Base-by-base conservation (phyloP, 805 yeast genomes). In the Candida parachauliodes region DNA sequence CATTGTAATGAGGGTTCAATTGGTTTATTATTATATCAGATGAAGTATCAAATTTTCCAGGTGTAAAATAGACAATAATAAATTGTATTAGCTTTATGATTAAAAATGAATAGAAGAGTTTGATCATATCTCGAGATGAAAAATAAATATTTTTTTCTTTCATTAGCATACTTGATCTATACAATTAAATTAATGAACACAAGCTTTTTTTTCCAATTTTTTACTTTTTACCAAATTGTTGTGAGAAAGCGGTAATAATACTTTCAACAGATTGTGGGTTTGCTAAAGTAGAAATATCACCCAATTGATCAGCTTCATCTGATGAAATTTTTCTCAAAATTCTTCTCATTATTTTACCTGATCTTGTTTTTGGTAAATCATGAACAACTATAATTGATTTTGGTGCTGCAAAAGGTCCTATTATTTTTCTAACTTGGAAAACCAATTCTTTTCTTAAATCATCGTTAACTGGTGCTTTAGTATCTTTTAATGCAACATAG, bases 401-500 rank as follows among this genome's bases (percentile, higher is more conserved):
- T 47, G 93, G 93, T 30, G 91, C 88, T 26, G 93, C 93, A 64
- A 83, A 83, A 39, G 93, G 91, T 22, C 93, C 93, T 55, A 83
- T 83, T 59, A 81, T 88, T 51, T 75, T 77, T 62, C 93, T 73
- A 27, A 83, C 91, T 20, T 83, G 81, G 50, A 83, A 55, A 31
- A 83, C 62, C 54, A 83, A 66, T 49, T 79, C 83, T 54, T 74
- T 79, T 62, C 80, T 81, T 44, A 76, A 68, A 49, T 78, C 83
- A 25, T 66, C 76, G 33, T 58, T 59, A 32, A 52, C 51, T 46
- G 51, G 63, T 31, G 57, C 52, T 30, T 46, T 42, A 21, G 47
- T 47, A 45, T 73, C 76, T 62, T 84, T 83, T 54, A 85, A 71
- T 4, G 88, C 76, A 34, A 83, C 93, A 58, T 77, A 85, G 1